phyloP scores from a whole-genome alignment of 2,329 filamentous ascomycete genomes.

The Rhynchosporium agropyri region DNA sequence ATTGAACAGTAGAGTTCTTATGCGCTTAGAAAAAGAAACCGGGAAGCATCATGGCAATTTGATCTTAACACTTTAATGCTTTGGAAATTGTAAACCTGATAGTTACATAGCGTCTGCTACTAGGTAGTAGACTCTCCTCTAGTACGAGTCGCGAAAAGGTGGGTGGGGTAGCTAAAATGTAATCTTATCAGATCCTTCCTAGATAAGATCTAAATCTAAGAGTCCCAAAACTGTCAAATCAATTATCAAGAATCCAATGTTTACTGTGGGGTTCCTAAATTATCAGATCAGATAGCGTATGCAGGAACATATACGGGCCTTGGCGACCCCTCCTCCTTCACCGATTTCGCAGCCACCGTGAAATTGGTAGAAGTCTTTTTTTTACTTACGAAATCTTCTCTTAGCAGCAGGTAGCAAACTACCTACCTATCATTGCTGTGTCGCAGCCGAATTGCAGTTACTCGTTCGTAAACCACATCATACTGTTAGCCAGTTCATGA shows the following conservation, averaged over 20 bases:
- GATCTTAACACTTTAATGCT: too few relatives aligned
- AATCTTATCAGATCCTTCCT: constrained; percentile 14
- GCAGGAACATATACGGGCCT: constrained; percentile 9
- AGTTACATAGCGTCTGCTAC: too few relatives aligned
- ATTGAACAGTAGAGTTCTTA: neutral
- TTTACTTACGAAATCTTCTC: neutral
- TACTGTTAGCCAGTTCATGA: neutral
- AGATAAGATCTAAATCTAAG: neutral
- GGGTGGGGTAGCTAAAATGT: neutral
- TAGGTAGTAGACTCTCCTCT: too few relatives aligned
- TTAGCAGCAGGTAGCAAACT: neutral
- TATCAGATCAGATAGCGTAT: constrained; percentile 17
- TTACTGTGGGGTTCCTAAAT: neutral
- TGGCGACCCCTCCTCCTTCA: constrained; percentile 6
- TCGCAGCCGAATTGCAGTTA: too few relatives aligned
- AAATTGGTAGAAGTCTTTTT: neutral
- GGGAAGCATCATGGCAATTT: neutral
- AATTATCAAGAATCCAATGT: neutral
- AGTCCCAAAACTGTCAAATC: neutral
- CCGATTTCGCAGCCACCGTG: neutral
- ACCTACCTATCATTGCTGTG: constrained; percentile 1
- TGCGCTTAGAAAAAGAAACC: neutral
- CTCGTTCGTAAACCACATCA: neutral
- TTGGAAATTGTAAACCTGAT: too few relatives aligned
- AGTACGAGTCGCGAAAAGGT: neutral